Evolutionary conservation across 495 filamentous ascomycete genomes (phyloP), one percentile per base, ranked within the genome.

Genomic region (Bathelium albidoporum): DNA sequence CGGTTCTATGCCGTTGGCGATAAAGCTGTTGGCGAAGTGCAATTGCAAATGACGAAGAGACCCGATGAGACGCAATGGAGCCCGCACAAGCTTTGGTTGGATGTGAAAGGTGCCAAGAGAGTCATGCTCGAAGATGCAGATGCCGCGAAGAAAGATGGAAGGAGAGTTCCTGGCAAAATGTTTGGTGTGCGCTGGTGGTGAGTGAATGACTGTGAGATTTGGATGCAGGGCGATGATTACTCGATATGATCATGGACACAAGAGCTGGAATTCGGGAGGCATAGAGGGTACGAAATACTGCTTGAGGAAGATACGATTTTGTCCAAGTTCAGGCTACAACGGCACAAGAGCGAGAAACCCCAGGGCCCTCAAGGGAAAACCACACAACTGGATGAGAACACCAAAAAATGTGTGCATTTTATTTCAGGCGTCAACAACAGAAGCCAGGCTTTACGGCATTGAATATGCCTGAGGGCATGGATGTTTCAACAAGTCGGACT

Each of bases 1-100:
- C 87, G 89, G 59, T 98, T 98, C 73, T 87, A 96, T 73, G 89
- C 96, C 44, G 87, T 93, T 76, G 94, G 94, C 1, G 87, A 91
- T 2, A 75, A 85, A 36, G 87, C 86, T 65, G 80, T 80, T 22
- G 94, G 94, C 9, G 76, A 85, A 14, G 92, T 94, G 12, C 75
- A 82, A 61, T 73, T 92, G 66, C 90, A 97, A 71, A 83, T 97
- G 76, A 80, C 85, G 44, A 91, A 86, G 73, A 73, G 77, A 16
- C 75, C 81, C 24, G 83, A 83, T 11, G 74, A 85, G 65, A 69
- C 71, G 41, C 87, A 93, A 20, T 94, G 84, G 71, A 82, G 90
- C 71, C 96, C 96, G 75, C 81, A 85, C 70, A 87, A 89, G 69
- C 79, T 98, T 36, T 86, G 82, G 29, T 65, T 98, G 58, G 93